phyloP scores from a whole-genome alignment of 805 yeast species.

The Barnettozyma californica region DNA sequence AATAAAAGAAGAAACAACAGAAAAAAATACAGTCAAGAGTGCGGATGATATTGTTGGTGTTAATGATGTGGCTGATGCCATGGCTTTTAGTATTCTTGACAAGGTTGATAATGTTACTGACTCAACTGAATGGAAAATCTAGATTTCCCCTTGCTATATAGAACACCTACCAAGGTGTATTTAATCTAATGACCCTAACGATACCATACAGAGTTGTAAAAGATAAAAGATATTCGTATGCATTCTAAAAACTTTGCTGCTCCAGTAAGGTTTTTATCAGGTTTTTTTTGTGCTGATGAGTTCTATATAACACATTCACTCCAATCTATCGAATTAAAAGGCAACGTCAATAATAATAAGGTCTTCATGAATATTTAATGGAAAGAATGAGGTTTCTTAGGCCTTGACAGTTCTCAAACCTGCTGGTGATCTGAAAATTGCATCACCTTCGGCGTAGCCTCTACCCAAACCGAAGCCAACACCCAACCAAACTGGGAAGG shows the following conservation, averaged over 20 bases:
- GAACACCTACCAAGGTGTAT: background rate
- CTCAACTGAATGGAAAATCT: conserved; percentile 22
- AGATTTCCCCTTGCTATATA: background rate
- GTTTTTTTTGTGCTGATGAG: background rate
- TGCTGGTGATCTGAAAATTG: conserved; percentile 81
- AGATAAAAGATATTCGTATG: conserved; percentile 6
- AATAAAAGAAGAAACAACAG: background rate
- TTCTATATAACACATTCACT: background rate
- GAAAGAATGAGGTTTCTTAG: conserved; percentile 26
- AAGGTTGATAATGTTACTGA: conserved; percentile 19
- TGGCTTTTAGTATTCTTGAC: conserved; percentile 25
- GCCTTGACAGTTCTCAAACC: conserved; percentile 75
- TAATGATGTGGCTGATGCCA: conserved; percentile 24
- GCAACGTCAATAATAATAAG: background rate
- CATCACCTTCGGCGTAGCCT: conserved; percentile 97
- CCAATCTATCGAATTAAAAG: conserved; percentile 6
- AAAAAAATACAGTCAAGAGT: background rate
- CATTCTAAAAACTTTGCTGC: conserved; percentile 3
- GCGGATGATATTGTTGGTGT: conserved; percentile 2
- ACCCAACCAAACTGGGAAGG: conserved; percentile 98
- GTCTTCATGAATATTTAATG: background rate
- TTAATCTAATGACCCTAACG: conserved; percentile 7
- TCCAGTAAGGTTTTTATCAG: background rate
- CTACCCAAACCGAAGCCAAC: conserved; percentile 97
- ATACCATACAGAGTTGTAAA: background rate